Base-by-base conservation (phyloP, 169 alveolate genomes). In the Eimeria zaria region DNA sequence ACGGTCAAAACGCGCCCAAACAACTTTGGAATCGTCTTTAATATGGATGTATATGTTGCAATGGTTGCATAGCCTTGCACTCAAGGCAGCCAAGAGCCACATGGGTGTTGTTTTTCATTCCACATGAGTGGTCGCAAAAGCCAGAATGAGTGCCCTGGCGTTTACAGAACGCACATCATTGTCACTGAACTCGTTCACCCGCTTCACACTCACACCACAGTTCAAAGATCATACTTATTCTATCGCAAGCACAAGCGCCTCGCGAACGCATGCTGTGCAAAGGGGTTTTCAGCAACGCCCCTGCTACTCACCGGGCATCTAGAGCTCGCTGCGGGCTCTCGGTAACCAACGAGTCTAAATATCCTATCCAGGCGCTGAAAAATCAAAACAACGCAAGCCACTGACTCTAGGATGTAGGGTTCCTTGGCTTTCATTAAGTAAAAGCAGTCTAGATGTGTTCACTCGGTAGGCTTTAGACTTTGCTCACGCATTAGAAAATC, bases 401-500 rank as follows among this genome's bases (percentile, higher is more conserved):
- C 22, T 48, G 18, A 39, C 64, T 53, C 76, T 71, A 71, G 39
- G 14, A 53, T 18, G 83, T 9, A 41, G 0, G 30, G 33, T 0
- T 24, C 2, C 16, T 48, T 0, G 67, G 51, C 5, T 8, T 55
- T 24, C 30, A 8, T 51, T 18, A 33, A 36, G 51, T 20, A 55
- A 8, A 16, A 64, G 69, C 44, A 30, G 46, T 46, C 36, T 51
- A 12, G 33, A 62, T 20, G 60, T 11, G 64, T 41, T 36, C 64
- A 11, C 22, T 1, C n/a, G 93, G n/a, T 14, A 36, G 62, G 44
- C 1, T 41, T 3, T 20, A 7, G 1, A 24, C 48, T 20, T 18
- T 89, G 67, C 96, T 62, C 67, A 93, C 96, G 76, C 94, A 41
- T 93, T 81, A 16, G 96, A 60, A 58, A 51, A 93, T 1, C 96